Conservation (phyloP, 164 flowering plant species). For the Umbellularia californica region DNA sequence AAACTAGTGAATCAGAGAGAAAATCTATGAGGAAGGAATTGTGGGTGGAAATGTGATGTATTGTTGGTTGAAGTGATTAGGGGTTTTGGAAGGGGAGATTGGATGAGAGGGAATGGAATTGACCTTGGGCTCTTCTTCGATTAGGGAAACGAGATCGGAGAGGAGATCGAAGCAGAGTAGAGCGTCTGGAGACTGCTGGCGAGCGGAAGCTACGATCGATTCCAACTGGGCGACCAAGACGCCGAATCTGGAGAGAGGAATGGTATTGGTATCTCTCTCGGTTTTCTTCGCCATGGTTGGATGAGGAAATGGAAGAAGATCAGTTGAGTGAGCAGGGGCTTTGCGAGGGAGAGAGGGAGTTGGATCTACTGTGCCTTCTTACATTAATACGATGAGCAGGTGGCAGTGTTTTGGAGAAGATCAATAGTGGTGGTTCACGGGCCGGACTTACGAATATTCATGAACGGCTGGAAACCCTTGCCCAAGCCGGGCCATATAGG, state of each 20-base stretch:
- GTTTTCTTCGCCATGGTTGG: conserved; percentile 52
- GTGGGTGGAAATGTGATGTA: background rate
- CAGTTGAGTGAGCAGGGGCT: no score
- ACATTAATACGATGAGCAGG: no score
- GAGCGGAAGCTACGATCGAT: conserved; percentile 85
- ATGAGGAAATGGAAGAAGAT: background rate
- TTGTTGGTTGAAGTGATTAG: background rate
- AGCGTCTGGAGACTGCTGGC: conserved; percentile 82
- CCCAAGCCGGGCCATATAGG: no score
- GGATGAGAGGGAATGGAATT: background rate
- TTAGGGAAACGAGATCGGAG: conserved; percentile 86
- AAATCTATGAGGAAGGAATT: background rate
- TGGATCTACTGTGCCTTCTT: no score
- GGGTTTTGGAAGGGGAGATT: background rate
- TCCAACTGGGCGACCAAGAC: conserved; percentile 92
- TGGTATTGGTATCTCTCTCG: conserved; percentile 44
- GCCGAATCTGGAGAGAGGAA: conserved; percentile 85
- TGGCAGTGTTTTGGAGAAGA: no score
- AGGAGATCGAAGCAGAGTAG: conserved; percentile 96
- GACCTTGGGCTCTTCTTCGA: conserved; percentile 94
- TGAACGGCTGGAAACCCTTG: no score
- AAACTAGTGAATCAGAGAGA: background rate
- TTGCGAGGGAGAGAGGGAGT: no score
- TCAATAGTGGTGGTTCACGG: no score
- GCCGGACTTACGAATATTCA: no score